A percentile compares a stretch with the other conserved stretches of the same genome.
Evolutionary conservation across 2,329 filamentous ascomycete genomes (phyloP).

Genomic region (Sporothrix euskadiensis): DNA sequence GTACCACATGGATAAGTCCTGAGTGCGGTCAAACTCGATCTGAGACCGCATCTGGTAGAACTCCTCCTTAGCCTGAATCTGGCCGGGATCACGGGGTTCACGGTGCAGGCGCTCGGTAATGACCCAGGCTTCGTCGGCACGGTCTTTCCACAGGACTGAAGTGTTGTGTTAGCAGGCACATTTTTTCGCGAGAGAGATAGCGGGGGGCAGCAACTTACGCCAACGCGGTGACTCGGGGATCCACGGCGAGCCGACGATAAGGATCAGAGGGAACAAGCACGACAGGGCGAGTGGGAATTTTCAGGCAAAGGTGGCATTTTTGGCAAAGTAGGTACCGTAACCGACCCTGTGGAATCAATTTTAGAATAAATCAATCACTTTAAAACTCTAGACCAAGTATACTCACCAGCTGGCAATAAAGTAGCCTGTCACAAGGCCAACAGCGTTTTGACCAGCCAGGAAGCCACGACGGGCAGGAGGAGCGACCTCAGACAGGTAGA

Average conservation of each 20-base stretch:
- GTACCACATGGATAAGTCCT: conserved; percentile 38
- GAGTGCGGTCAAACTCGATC: conserved; percentile 42
- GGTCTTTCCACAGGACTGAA: conserved; percentile 43
- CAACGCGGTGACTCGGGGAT: conserved; percentile 23
- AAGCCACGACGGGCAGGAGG: conserved; percentile 23
- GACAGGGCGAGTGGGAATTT: conserved; percentile 49
- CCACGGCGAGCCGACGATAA: conserved; percentile 43
- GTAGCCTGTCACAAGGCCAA: conserved; percentile 18
- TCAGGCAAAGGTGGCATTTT: conserved; percentile 36
- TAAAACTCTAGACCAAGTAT: background rate
- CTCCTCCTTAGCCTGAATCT: conserved; percentile 44
- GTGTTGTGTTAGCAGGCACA: background rate
- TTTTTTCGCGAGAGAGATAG: background rate
- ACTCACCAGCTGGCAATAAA: conserved; percentile 6
- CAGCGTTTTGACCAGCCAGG: conserved; percentile 25
- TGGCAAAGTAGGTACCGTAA: conserved; percentile 25
- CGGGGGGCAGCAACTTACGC: background rate
- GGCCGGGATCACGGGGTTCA: conserved; percentile 41
- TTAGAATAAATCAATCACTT: background rate
- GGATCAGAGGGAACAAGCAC: conserved; percentile 43
- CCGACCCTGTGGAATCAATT: conserved; percentile 11
- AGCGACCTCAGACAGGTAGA: conserved; percentile 25
- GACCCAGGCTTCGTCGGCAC: conserved; percentile 43
- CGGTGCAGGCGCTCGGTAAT: conserved; percentile 46
- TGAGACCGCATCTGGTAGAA: conserved; percentile 49